Evolutionary conservation across 768 basidiomycete genomes (phyloP), one percentile per base, ranked within the genome.

Genomic region (Boletellus ananas): DNA sequence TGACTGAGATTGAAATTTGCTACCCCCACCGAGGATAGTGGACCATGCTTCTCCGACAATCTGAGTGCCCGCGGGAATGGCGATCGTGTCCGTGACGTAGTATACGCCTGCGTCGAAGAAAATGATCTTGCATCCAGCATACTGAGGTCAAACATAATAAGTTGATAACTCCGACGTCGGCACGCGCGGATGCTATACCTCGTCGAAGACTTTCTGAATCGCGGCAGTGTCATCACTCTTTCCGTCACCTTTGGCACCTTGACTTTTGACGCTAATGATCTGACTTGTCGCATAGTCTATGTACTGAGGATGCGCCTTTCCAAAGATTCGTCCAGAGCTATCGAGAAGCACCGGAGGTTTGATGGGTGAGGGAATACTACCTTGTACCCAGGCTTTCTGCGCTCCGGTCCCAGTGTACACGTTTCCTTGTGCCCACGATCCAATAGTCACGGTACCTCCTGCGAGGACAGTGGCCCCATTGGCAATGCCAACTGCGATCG

Each of bases 201-300:
- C 64, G 39, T 75, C 60, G 43, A 91, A 75, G 16, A 87, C 69
- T 6, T 72, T 69, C 55, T 81, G 74, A 23, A 91, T 71, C 16
- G 83, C 83, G 29, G 70, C 71, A 0, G 88, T 89, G 58, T 91
- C 89, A 61, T 91, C 89, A 2, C 86, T 84, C 18, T 59, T 60
- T 3, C 89, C 89, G 51, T 90, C 87, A 33, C 89, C 89, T 52
- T 71, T 78, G 4, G 87, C 88, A 13, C 87, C 89, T 46, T 81
- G 63, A 51, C 76, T 76, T 56, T 78, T 83, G 42, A 85, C 85
- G 55, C 85, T 87, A 49, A 89, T 73, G 60, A 90, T 77, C 58
- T 90, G 79, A 55, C 66, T 73, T 23, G 77, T 69, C 27, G 79
- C 76, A 56, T 83, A 84, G 45, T 65, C 62, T 21, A 68, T 77